Evolutionary conservation across 345 rosid genomes (phyloP).

Genomic region (Eutrema yunnanense): DNA sequence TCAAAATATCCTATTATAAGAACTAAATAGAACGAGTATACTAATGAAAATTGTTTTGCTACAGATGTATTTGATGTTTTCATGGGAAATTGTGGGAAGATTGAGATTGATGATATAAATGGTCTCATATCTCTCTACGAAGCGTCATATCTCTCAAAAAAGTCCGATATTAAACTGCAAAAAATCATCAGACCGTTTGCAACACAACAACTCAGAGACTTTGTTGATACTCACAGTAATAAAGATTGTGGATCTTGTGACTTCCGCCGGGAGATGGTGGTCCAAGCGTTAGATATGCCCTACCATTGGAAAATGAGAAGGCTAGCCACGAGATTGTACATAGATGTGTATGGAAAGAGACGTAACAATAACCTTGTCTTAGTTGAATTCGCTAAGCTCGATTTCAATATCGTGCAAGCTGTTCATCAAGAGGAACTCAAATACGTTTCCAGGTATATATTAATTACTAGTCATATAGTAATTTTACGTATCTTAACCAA

Average conservation of each 20-base stretch:
- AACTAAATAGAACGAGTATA: neutral
- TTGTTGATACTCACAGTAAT: neutral
- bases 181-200: slow-evolving; percentile 35
- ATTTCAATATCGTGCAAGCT: slow-evolving; percentile 31
- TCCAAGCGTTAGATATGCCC: slow-evolving; percentile 21
- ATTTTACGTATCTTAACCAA: neutral
- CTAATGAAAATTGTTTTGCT: neutral
- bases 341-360: slow-evolving; percentile 20
- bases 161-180: slow-evolving; percentile 32
- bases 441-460: slow-evolving; percentile 18
- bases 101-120: neutral
- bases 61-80: slow-evolving; percentile 29
- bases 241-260: neutral
- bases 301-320: slow-evolving; percentile 21
- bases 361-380: slow-evolving; percentile 6
- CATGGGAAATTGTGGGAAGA: slow-evolving; percentile 21
- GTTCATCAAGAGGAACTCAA: slow-evolving; percentile 27
- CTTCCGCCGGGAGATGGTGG: slow-evolving; percentile 6
- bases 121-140: slow-evolving; percentile 38
- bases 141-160: slow-evolving; percentile 28
- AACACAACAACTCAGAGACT: slow-evolving; percentile 9
- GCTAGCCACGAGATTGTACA: slow-evolving; percentile 20
- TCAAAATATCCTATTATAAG: too few relatives aligned
- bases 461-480: neutral
- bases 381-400: slow-evolving; percentile 21